A percentile compares a stretch with the other conserved stretches of the same genome.
These are phyloP conservation scores for Secale cereale DNA, from an alignment of 176 grass and related monocot genomes.

Conservation along the genomic window DNA sequence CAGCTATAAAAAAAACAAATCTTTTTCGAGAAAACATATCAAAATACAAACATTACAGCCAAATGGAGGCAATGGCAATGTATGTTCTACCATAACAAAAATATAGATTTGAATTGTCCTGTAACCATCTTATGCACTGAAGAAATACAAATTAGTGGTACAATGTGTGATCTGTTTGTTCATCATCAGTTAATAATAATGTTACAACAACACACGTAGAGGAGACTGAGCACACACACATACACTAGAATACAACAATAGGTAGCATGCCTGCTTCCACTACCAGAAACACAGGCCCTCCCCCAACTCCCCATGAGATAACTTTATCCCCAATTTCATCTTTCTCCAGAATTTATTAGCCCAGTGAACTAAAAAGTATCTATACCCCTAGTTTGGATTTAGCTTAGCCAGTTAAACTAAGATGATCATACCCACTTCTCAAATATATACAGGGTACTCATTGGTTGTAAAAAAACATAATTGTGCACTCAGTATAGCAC, in stretches of 20 bases:
- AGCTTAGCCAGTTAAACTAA: too few species aligned
- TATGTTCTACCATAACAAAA: not conserved
- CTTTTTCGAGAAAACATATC: too few species aligned
- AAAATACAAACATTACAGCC: too few species aligned
- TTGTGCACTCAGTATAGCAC: too few species aligned
- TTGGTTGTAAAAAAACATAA: too few species aligned
- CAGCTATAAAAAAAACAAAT: too few species aligned
- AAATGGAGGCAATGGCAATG: too few species aligned
- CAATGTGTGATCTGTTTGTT: conserved; percentile 22
- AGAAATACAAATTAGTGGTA: conserved; percentile 4
- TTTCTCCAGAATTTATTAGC: conserved; percentile 25
- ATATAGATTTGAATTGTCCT: not conserved
- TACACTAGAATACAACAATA: conserved; percentile 6
- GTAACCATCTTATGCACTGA: conserved; percentile 5
- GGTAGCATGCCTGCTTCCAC: not conserved
- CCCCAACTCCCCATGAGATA: not conserved
- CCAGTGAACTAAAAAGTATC: conserved; percentile 37
- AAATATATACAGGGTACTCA: too few species aligned
- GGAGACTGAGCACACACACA: not conserved
- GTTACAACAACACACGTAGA: conserved; percentile 33
- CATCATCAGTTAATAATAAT: conserved; percentile 20
- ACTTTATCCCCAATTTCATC: conserved; percentile 9
- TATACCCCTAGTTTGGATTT: too few species aligned
- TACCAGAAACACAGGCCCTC: too few species aligned
- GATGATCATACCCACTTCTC: too few species aligned